These are phyloP conservation scores for Ganoderma meredithae DNA, from an alignment of 1,284 basidiomycete species.

Conservation along the genomic window DNA sequence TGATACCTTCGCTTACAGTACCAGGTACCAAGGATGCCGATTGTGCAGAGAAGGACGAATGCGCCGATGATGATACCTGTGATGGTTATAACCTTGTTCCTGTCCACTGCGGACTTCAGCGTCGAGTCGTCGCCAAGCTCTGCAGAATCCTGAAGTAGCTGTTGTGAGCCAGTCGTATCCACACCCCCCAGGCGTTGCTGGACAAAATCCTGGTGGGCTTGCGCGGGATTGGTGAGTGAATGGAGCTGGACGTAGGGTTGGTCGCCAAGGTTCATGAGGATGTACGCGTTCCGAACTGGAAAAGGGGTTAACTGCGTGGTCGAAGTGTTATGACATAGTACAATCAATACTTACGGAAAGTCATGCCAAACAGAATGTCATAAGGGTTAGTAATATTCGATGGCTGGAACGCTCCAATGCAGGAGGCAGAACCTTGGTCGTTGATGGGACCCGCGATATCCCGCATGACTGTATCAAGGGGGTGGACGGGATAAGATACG, in stretches of 20 bases:
- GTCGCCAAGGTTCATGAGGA: slow-evolving; percentile 66
- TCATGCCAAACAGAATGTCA: slow-evolving; percentile 83
- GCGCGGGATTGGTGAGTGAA: slow-evolving; percentile 49
- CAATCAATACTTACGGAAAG: slow-evolving; percentile 57
- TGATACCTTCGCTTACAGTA: slow-evolving; percentile 40
- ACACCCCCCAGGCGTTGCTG: slow-evolving; percentile 53
- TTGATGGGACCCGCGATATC: slow-evolving; percentile 37
- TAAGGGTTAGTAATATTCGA: slow-evolving; percentile 55
- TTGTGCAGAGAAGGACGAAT: slow-evolving; percentile 24
- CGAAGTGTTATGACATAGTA: not conserved
- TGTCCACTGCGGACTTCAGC: not conserved
- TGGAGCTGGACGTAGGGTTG: slow-evolving; percentile 68
- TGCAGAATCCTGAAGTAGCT: not conserved
- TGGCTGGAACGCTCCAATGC: slow-evolving; percentile 65
- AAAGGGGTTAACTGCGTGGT: slow-evolving; percentile 1
- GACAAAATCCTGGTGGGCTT: slow-evolving; percentile 61
- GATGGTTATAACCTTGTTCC: slow-evolving; percentile 30
- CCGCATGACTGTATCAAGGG: slow-evolving; percentile 57
- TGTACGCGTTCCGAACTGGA: slow-evolving; percentile 72
- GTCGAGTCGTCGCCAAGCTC: slow-evolving; percentile 2
- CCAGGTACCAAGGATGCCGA: slow-evolving; percentile 7
- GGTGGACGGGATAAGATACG: slow-evolving; percentile 62
- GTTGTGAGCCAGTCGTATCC: slow-evolving; percentile 50
- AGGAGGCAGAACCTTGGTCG: slow-evolving; percentile 33
- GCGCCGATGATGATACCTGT: slow-evolving; percentile 35